phyloP scores from a whole-genome alignment of 768 basidiomycete genomes.

The Tulasnella calospora region DNA sequence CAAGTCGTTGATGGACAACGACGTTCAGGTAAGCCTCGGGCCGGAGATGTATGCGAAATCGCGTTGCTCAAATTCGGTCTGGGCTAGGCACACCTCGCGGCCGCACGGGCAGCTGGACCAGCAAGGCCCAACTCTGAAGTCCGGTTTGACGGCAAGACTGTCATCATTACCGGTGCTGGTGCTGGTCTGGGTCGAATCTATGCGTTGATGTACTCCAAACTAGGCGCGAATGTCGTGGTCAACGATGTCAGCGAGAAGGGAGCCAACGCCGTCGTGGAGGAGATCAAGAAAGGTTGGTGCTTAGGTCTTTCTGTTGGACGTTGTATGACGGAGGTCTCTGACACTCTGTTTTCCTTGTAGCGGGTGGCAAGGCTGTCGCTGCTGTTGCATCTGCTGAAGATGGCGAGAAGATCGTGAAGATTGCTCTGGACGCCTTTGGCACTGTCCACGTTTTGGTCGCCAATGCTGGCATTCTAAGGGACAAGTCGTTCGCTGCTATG shows the following conservation, averaged over 20 bases:
- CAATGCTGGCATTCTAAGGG: constrained; percentile 90
- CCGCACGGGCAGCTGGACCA: constrained; percentile 45
- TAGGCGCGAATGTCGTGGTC: constrained; percentile 95
- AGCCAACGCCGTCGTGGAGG: constrained; percentile 78
- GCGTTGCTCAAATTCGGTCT: background rate
- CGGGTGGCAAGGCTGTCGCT: constrained; percentile 81
- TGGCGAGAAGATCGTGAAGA: constrained; percentile 82
- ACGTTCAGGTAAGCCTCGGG: constrained; percentile 45
- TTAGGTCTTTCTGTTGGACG: background rate
- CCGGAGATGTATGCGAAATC: background rate
- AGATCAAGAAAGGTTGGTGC: constrained; percentile 64
- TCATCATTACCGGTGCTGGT: constrained; percentile 91
- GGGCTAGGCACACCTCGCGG: constrained; percentile 7
- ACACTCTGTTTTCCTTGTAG: constrained; percentile 39
- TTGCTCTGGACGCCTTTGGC: constrained; percentile 82
- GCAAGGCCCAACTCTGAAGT: constrained; percentile 61
- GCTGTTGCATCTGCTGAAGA: constrained; percentile 81
- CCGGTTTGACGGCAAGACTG: constrained; percentile 83
- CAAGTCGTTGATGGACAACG: constrained; percentile 55
- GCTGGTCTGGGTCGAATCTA: constrained; percentile 91
- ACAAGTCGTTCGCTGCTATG: constrained; percentile 89
- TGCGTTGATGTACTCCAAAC: constrained; percentile 81
- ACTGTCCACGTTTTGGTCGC: constrained; percentile 81
- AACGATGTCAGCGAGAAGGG: constrained; percentile 90
- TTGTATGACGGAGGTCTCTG: background rate